These are phyloP conservation scores for Rhizopogon roseolus DNA, from an alignment of 768 basidiomycete genomes.

Conservation along the genomic window DNA sequence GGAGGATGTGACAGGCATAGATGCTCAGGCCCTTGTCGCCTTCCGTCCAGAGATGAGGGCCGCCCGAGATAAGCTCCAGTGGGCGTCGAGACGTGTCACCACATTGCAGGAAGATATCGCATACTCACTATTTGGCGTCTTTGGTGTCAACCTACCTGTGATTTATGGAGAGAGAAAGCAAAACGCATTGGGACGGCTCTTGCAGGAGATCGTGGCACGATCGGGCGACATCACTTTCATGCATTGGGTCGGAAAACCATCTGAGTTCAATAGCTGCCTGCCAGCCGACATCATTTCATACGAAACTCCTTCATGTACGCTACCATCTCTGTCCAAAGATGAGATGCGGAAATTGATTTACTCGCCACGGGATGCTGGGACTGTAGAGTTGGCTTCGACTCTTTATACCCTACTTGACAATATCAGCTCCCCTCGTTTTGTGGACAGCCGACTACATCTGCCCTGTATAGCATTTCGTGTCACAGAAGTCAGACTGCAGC, in stretches of 20 bases:
- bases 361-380: no score
- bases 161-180: background rate
- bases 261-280: background rate
- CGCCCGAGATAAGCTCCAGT: background rate
- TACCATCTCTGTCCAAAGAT: no score
- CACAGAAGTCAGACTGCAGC: background rate
- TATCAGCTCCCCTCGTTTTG: background rate
- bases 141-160: background rate
- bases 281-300: background rate
- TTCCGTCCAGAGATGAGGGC: background rate
- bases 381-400: background rate
- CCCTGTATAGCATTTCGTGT: background rate
- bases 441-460: background rate
- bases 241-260: constrained; percentile 1
- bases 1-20: background rate
- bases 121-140: constrained; percentile 1
- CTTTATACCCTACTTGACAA: background rate
- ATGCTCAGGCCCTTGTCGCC: background rate
- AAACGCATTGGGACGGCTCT: no score
- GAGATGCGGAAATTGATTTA: no score
- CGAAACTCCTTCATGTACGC: no score
- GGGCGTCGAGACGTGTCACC: background rate
- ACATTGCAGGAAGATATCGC: constrained; percentile 1
- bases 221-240: background rate
- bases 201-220: background rate